Percentiles rank a stretch among this genome's conserved stretches.
Conservation (phyloP, 805 yeast species). For the Wickerhamomyces hampshirensis region DNA sequence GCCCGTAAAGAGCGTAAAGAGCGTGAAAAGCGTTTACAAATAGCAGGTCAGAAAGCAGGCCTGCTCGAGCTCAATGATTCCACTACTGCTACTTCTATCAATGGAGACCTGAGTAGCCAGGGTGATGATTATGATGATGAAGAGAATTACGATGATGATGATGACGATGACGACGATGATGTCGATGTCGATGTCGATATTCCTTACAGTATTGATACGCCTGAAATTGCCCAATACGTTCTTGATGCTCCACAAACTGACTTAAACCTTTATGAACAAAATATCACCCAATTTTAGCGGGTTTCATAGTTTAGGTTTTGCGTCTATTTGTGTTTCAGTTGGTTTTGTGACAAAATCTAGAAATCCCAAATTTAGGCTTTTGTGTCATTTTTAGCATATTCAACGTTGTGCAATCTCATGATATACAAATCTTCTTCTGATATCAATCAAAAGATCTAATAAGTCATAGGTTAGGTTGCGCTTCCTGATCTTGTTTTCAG, state of each 20-base stretch:
- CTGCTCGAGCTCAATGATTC: not conserved
- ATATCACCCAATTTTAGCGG: too few relatives aligned
- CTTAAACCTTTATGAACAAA: slow-evolving; percentile 2
- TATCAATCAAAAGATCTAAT: too few relatives aligned
- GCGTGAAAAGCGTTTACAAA: slow-evolving; percentile 7
- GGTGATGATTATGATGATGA: slow-evolving; percentile 1
- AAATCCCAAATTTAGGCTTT: too few relatives aligned
- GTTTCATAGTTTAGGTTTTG: too few relatives aligned
- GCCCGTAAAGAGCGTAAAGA: slow-evolving; percentile 20
- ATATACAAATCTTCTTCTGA: too few relatives aligned
- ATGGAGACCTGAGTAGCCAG: not conserved
- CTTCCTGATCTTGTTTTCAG: too few relatives aligned
- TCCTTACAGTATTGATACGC: slow-evolving; percentile 2
- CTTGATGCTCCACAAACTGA: slow-evolving; percentile 4
- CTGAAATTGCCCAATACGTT: slow-evolving; percentile 7
- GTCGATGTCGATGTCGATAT: not conserved
- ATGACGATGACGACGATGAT: slow-evolving; percentile 1
- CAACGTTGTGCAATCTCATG: too few relatives aligned
- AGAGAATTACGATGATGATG: slow-evolving; percentile 3
- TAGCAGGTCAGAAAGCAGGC: not conserved
- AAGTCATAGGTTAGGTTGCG: too few relatives aligned
- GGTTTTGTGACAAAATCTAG: too few relatives aligned
- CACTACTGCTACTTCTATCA: not conserved
- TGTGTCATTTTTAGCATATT: too few relatives aligned
- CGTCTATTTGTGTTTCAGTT: too few relatives aligned